Base-by-base conservation (phyloP, 441 rosid genomes). In the Manihot esculenta region DNA sequence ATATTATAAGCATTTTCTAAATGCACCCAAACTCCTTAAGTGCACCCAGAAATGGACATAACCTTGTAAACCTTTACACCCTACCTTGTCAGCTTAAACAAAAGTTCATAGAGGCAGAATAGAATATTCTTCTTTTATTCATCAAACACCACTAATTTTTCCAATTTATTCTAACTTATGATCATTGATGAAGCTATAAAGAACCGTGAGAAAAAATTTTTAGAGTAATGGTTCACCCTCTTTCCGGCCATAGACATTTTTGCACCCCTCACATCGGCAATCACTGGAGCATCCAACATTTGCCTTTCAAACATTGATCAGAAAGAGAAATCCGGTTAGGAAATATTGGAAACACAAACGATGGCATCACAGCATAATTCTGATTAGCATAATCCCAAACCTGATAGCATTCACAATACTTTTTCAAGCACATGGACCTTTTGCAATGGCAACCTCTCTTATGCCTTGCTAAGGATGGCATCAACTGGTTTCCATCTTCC, bases 351-450 rank as follows among this genome's bases (percentile, higher is more conserved):
- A 51, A 47, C 47, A 23, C 26, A 45, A 14, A 13, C 24, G 20
- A 24, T 41, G 55, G 48, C 10, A 13, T 27, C 18, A 41, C 30
- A 55, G 42, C 11, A 62, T 10, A 63, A 57, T 17, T 17, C 11
- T 44, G 42, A 26, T 57, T 59, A 42, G 33, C 17, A 73, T 30
- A 49, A 56, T 18, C 66, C 24, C 20, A 38, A 13, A 89, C 92
- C 91, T 88, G 89, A 79, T 77, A 89, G 80, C 92, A 89, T 88
- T 88, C 95, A 81, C 89, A 88, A 62, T 89, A 89, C 69, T 84
- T 89, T 74, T 89, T 86, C 54, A 78, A 78, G 68, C 92, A 89
- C 86, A 73, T 85, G 1, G 91, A 89, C 84, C 54, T 89, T 76
- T 85, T 89, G 86, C 95, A 89, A 64, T 86, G 86, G 84, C 91